Evolutionary conservation across 2,329 filamentous ascomycete species (phyloP).

Genomic region (Huntiella abstrusa): DNA sequence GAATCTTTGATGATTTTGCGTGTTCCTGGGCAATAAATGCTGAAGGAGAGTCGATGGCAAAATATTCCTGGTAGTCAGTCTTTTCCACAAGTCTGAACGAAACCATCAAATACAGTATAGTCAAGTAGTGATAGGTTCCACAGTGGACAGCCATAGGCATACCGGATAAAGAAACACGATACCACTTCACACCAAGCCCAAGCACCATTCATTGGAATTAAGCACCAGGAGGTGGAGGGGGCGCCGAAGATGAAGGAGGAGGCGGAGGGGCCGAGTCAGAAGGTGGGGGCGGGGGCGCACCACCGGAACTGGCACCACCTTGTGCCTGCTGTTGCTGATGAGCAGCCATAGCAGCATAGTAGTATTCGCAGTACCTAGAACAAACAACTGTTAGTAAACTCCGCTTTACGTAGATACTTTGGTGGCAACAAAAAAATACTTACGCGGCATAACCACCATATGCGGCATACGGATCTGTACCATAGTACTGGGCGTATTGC

Average conservation of each 20-base stretch:
- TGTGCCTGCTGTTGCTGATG: slow-evolving; percentile 25
- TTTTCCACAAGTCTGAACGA: too few relatives aligned
- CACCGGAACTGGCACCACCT: slow-evolving; percentile 27
- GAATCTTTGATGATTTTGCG: too few relatives aligned
- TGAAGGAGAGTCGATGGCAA: too few relatives aligned
- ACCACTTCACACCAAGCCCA: too few relatives aligned
- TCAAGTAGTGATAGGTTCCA: too few relatives aligned
- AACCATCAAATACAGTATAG: too few relatives aligned
- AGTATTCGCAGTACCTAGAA: slow-evolving; percentile 28
- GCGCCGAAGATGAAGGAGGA: slow-evolving; percentile 19
- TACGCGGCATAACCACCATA: slow-evolving; percentile 78
- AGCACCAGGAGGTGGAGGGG: slow-evolving; percentile 22
- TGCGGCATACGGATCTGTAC: slow-evolving; percentile 67
- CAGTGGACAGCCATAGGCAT: too few relatives aligned
- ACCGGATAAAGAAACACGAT: too few relatives aligned
- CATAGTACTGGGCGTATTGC: slow-evolving; percentile 72
- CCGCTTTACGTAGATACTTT: neutral
- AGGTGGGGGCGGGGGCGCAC: slow-evolving; percentile 44
- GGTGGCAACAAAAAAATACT: slow-evolving; percentile 13
- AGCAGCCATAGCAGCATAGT: slow-evolving; percentile 32
- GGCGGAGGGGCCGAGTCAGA: slow-evolving; percentile 36
- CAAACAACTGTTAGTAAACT: slow-evolving; percentile 13
- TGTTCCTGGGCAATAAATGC: too few relatives aligned
- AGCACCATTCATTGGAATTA: too few relatives aligned
- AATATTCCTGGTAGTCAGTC: too few relatives aligned